phyloP scores from a whole-genome alignment of 805 yeast species.

The Wickerhamomyces xylosicus region DNA sequence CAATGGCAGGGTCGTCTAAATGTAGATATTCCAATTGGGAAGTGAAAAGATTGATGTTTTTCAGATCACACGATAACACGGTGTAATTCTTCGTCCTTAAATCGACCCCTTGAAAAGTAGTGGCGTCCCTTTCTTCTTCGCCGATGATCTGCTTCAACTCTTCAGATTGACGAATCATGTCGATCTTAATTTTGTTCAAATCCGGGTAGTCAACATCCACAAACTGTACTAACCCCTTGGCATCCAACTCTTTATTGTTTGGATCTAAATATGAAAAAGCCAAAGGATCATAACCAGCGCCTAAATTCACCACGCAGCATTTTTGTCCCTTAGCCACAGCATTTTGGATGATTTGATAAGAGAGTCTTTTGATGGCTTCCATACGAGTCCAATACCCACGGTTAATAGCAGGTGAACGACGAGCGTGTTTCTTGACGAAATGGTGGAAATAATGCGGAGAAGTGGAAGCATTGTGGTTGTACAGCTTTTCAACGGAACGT shows the following conservation, averaged over 20 bases:
- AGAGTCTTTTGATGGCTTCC: slow-evolving; percentile 49
- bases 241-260: slow-evolving; percentile 18
- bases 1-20: slow-evolving; percentile 19
- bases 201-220: slow-evolving; percentile 73
- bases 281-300: slow-evolving; percentile 68
- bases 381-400: slow-evolving; percentile 79
- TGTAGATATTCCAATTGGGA: slow-evolving; percentile 10
- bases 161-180: slow-evolving; percentile 36
- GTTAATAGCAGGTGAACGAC: slow-evolving; percentile 74
- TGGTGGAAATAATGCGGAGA: slow-evolving; percentile 43
- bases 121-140: not conserved
- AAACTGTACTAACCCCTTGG: slow-evolving; percentile 32
- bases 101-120: slow-evolving; percentile 15
- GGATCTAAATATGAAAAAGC: slow-evolving; percentile 40
- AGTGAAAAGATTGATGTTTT: slow-evolving; percentile 31
- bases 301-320: slow-evolving; percentile 51
- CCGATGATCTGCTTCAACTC: slow-evolving; percentile 40
- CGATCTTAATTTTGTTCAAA: slow-evolving; percentile 43
- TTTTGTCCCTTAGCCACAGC: slow-evolving; percentile 15
- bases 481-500: slow-evolving; percentile 65
- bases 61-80: slow-evolving; percentile 60
- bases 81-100: slow-evolving; percentile 36
- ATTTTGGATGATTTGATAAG: slow-evolving; percentile 34
- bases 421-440: slow-evolving; percentile 55
- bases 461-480: slow-evolving; percentile 17